Evolutionary conservation across 345 rosid genomes (phyloP).

Genomic region (Hibiscus tridactylites): DNA sequence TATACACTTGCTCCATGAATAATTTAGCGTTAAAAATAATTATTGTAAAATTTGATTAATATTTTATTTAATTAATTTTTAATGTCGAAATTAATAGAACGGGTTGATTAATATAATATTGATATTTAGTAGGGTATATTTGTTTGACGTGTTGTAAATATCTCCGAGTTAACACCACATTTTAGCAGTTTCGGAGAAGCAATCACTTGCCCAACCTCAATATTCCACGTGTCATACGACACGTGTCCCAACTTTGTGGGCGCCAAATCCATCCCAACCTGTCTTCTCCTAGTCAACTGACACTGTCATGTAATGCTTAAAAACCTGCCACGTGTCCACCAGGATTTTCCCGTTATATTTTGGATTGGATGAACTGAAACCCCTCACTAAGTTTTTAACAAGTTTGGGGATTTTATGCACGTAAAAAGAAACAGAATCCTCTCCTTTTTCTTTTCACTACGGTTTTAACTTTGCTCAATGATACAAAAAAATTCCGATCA

Average conservation of each 20-base stretch:
- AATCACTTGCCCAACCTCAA: constrained; percentile 1
- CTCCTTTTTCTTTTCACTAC: neutral
- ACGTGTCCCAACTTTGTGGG: constrained; percentile 14
- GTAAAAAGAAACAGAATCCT: neutral
- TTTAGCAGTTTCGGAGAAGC: constrained; percentile 26
- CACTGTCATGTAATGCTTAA: neutral
- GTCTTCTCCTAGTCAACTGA: constrained; percentile 2
- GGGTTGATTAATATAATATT: too few species aligned
- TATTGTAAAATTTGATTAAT: too few species aligned
- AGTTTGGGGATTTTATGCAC: neutral
- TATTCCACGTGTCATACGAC: constrained; percentile 19
- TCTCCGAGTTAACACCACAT: neutral
- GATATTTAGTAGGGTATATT: too few species aligned
- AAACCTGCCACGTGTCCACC: constrained; percentile 35
- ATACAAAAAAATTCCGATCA: constrained; percentile 23
- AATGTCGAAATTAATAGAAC: too few species aligned
- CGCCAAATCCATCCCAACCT: constrained; percentile 13
- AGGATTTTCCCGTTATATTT: constrained; percentile 5
- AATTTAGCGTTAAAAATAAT: too few species aligned
- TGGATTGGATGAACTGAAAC: neutral
- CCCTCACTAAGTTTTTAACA: neutral
- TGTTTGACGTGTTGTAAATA: too few species aligned
- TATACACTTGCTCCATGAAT: neutral
- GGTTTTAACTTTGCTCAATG: constrained; percentile 16
- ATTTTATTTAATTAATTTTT: too few species aligned